Conservation (phyloP, 139 green algal species). For the Haematococcus lacustris region DNA sequence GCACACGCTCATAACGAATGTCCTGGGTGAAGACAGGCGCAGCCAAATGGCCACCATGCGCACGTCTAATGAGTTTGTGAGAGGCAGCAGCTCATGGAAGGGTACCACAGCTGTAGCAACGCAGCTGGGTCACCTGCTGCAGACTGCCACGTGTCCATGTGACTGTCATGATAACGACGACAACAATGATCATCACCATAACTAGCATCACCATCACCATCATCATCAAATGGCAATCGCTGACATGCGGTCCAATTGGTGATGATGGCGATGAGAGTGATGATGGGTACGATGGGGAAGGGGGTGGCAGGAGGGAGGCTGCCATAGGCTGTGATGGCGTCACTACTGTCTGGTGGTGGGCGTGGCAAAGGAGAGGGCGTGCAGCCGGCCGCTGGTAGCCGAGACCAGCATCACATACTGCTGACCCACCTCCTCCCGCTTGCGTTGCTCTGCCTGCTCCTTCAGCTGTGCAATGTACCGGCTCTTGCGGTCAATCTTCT, state of each 20-base stretch:
- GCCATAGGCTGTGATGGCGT: no score
- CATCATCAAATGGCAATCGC: not conserved
- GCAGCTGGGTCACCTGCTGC: not conserved
- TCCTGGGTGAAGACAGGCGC: slow-evolving; percentile 13
- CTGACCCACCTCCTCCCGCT: slow-evolving; percentile 63
- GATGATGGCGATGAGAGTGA: not conserved
- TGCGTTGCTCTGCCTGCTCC: slow-evolving; percentile 74
- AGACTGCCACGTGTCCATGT: not conserved
- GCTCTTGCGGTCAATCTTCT: slow-evolving; percentile 27
- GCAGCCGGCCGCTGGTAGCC: not conserved
- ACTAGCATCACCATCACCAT: not conserved
- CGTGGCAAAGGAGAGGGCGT: not conserved
- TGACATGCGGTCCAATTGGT: not conserved
- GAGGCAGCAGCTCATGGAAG: not conserved
- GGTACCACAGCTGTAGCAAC: not conserved
- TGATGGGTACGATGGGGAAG: not conserved
- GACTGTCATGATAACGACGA: not conserved
- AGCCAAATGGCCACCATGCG: not conserved
- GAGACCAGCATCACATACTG: not conserved
- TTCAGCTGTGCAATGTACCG: slow-evolving; percentile 38
- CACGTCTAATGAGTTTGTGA: not conserved
- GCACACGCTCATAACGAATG: slow-evolving; percentile 25
- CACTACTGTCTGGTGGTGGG: not conserved
- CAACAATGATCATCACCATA: no score
- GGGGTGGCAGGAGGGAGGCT: no score